Percentiles rank a stretch among this genome's conserved stretches.
Conservation (phyloP, 768 basidiomycete genomes). For the Filobasidium floriforme region DNA sequence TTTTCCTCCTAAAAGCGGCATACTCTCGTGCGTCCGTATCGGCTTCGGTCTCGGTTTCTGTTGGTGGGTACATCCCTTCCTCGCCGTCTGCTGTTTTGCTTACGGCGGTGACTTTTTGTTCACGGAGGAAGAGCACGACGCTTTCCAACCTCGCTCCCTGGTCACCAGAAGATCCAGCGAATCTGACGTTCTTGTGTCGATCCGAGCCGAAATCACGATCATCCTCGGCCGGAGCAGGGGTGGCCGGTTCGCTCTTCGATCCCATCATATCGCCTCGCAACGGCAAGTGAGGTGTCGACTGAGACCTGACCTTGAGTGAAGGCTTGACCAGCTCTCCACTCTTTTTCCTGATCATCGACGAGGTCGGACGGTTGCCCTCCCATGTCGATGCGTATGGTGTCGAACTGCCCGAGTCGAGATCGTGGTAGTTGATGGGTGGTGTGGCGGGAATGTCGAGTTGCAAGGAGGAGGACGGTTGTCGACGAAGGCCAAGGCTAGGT, state of each 20-base stretch:
- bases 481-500: conserved; percentile 26
- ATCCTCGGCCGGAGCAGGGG: conserved; percentile 52
- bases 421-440: conserved; percentile 26
- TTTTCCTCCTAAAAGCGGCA: conserved; percentile 39
- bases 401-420: conserved; percentile 1
- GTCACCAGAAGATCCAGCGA: conserved; percentile 46
- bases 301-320: conserved; percentile 69
- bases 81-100: conserved; percentile 56
- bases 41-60: conserved; percentile 51
- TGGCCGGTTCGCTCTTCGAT: conserved; percentile 61
- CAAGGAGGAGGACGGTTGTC: conserved; percentile 31
- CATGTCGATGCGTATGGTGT: not conserved
- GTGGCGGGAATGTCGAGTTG: conserved; percentile 35
- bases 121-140: conserved; percentile 84
- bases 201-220: conserved; percentile 28
- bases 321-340: conserved; percentile 88
- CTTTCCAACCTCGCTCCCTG: conserved; percentile 76
- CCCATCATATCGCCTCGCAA: conserved; percentile 28
- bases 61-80: conserved; percentile 47
- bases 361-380: conserved; percentile 11
- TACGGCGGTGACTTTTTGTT: conserved; percentile 90
- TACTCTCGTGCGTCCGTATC: conserved; percentile 39
- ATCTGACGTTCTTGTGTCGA: conserved; percentile 75
- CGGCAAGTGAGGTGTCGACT: conserved; percentile 51
- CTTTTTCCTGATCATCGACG: conserved; percentile 70